Percentiles rank a stretch among this genome's conserved stretches.
Conservation (phyloP, 108 stramenopile genomes). For the Nitzschia sp. region DNA sequence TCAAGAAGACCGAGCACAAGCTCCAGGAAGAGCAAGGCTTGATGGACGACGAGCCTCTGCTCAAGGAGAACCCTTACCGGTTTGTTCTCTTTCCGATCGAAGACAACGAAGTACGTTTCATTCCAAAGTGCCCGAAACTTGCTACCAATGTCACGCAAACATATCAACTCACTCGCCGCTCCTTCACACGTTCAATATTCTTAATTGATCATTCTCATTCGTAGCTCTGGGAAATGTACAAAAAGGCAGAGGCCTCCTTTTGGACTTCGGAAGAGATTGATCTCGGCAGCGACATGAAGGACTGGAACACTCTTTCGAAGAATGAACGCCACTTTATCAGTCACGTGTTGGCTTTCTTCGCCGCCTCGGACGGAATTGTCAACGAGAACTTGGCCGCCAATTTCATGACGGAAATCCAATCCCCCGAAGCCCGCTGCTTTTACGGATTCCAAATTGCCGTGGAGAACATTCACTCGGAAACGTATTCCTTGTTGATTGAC, state of each 20-base stretch:
- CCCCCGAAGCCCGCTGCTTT: constrained; percentile 98
- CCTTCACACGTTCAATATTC: neutral
- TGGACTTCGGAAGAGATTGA: constrained; percentile 99
- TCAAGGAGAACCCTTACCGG: constrained; percentile 86
- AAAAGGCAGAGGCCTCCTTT: constrained; percentile 99
- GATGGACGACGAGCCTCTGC: constrained; percentile 60
- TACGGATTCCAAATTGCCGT: constrained; percentile 99
- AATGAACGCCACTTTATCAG: constrained; percentile 98
- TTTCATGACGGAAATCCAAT: constrained; percentile 96
- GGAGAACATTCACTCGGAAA: constrained; percentile 99
- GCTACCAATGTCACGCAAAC: too few relatives aligned
- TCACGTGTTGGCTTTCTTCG: constrained; percentile 99
- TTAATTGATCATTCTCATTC: neutral
- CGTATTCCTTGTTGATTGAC: constrained; percentile 98
- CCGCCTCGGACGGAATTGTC: constrained; percentile 99
- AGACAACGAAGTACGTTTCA: constrained; percentile 87
- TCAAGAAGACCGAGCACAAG: constrained; percentile 68
- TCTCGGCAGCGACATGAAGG: constrained; percentile 91
- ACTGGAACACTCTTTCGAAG: constrained; percentile 88
- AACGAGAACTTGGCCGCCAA: constrained; percentile 98
- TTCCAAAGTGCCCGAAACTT: neutral
- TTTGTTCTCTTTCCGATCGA: constrained; percentile 99
- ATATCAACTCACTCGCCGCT: too few relatives aligned
- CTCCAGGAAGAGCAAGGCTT: constrained; percentile 57
- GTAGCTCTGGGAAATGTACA: constrained; percentile 96